Conservation (phyloP, 345 rosid species). For the Pistacia integerrima region DNA sequence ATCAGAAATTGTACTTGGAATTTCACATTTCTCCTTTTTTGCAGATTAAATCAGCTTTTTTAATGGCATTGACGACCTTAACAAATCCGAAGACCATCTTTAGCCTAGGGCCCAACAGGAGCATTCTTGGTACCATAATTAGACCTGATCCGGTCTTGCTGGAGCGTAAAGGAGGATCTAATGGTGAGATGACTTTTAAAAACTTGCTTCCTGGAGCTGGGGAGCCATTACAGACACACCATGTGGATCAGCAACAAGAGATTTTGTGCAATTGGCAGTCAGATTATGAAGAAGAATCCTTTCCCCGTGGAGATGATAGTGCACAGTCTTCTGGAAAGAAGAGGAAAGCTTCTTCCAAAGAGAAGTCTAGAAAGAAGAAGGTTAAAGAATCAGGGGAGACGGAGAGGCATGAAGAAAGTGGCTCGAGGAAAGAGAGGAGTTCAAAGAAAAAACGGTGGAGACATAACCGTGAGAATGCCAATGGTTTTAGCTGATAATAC, state of each 20-base stretch:
- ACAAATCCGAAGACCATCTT: constrained; percentile 65
- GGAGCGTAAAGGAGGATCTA: constrained; percentile 79
- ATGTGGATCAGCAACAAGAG: constrained; percentile 42
- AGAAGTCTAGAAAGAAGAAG: constrained; percentile 45
- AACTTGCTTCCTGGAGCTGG: constrained; percentile 87
- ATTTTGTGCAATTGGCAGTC: constrained; percentile 75
- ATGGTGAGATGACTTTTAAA: constrained; percentile 64
- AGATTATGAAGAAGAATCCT: constrained; percentile 61
- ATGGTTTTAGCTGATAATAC: constrained; percentile 22
- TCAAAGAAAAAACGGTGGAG: constrained; percentile 34
- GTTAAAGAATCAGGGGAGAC: constrained; percentile 29
- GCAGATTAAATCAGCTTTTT: constrained; percentile 93
- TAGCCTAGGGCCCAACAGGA: constrained; percentile 65
- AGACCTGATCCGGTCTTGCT: constrained; percentile 72
- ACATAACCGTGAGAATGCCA: constrained; percentile 14
- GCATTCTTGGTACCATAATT: constrained; percentile 91
- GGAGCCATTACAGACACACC: constrained; percentile 50
- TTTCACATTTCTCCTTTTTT: constrained; percentile 4
- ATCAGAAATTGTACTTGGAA: too few species aligned
- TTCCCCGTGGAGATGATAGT: constrained; percentile 59
- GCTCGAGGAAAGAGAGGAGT: constrained; percentile 34
- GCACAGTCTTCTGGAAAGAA: constrained; percentile 50
- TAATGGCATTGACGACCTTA: constrained; percentile 73
- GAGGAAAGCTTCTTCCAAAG: constrained; percentile 51
- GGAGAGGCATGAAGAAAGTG: constrained; percentile 27